phyloP scores from a whole-genome alignment of 2,329 filamentous ascomycete species.

The Xylaria sp. region DNA sequence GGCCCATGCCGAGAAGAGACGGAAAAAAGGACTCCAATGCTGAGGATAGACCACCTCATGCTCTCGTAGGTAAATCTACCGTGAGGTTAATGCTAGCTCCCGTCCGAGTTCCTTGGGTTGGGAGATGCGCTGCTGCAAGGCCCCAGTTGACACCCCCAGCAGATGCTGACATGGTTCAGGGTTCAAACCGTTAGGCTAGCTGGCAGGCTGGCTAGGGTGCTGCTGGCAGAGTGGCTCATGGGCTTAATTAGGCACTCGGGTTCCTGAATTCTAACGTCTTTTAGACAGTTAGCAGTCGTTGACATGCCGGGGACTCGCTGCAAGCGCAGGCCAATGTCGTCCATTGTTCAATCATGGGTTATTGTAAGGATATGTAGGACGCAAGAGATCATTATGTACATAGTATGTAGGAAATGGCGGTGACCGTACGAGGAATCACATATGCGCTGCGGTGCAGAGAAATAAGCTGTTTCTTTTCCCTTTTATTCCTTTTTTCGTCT shows the following conservation, averaged over 20 bases:
- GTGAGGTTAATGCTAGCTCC: slow-evolving; percentile 24
- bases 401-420: neutral
- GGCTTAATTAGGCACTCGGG: slow-evolving; percentile 23
- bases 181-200: slow-evolving; percentile 20
- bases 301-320: slow-evolving; percentile 17
- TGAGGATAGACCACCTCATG: slow-evolving; percentile 22
- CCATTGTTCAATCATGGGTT: slow-evolving; percentile 5
- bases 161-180: slow-evolving; percentile 28
- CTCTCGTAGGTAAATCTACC: slow-evolving; percentile 16
- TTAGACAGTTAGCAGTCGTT: slow-evolving; percentile 3
- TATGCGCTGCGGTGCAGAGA: neutral
- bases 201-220: too few relatives aligned
- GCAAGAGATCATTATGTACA: too few relatives aligned
- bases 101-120: slow-evolving; percentile 21
- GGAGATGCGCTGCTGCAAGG: slow-evolving; percentile 24
- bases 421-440: neutral
- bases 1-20: slow-evolving; percentile 27
- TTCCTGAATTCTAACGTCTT: slow-evolving; percentile 22
- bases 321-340: slow-evolving; percentile 11
- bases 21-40: slow-evolving; percentile 26
- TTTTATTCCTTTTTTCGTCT: too few relatives aligned
- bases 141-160: slow-evolving; percentile 11
- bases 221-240: too few relatives aligned
- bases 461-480: neutral
- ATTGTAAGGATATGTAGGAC: slow-evolving; percentile 3